phyloP scores from a whole-genome alignment of 2,329 filamentous ascomycete genomes.

The Alternaria sp. region DNA sequence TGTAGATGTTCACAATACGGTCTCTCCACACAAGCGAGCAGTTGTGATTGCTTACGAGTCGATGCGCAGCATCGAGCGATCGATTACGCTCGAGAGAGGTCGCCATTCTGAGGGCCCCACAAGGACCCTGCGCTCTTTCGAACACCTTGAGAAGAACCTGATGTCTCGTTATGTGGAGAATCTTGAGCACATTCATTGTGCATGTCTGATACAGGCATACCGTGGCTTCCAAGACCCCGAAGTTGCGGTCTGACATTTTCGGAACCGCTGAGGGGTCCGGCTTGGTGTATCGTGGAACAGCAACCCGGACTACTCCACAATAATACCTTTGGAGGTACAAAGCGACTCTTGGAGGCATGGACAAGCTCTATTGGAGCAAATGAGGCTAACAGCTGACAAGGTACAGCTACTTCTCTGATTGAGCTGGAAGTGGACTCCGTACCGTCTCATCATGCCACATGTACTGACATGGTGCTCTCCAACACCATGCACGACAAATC shows the following conservation, averaged over 20 bases:
- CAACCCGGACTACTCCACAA: background rate
- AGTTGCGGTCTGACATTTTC: conserved; percentile 8
- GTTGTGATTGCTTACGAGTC: conserved; percentile 1
- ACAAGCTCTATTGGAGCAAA: background rate
- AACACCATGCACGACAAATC: conserved; percentile 1
- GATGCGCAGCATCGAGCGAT: background rate
- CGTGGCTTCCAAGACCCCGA: background rate
- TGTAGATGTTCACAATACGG: background rate
- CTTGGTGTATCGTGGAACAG: conserved; percentile 1
- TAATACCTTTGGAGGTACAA: background rate
- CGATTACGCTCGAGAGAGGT: background rate
- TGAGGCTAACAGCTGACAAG: background rate
- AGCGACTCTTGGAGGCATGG: background rate
- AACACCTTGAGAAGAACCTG: background rate
- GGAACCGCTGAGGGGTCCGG: conserved; percentile 7
- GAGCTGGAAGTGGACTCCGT: background rate
- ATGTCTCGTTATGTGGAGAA: conserved; percentile 14
- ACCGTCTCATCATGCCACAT: background rate
- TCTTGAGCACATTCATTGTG: background rate
- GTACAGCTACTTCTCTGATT: background rate
- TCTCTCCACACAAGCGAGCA: background rate
- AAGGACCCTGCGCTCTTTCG: conserved; percentile 1
- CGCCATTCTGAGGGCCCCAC: conserved; percentile 6
- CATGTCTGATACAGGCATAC: conserved; percentile 1
- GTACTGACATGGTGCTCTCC: background rate